These are phyloP conservation scores for Chloroidium sp. DNA, from an alignment of 163 green algal genomes.

Conservation along the genomic window DNA sequence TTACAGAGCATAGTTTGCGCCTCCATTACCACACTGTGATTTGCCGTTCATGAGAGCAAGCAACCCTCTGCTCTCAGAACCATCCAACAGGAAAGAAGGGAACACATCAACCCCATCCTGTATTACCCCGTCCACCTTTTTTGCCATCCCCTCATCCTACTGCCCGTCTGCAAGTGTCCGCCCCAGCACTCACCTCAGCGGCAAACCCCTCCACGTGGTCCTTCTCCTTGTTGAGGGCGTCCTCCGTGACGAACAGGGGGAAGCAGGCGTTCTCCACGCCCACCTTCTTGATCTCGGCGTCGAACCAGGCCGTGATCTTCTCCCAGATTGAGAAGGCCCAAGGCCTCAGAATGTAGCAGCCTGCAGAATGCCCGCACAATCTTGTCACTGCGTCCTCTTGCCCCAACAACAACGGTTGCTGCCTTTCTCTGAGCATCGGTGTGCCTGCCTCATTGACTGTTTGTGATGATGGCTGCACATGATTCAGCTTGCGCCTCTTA, in stretches of 20 bases:
- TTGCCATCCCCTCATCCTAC: too few species aligned
- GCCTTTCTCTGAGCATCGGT: too few species aligned
- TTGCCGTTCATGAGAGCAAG: too few species aligned
- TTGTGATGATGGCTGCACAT: not conserved
- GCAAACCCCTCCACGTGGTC: slow-evolving; percentile 93
- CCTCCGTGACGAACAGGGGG: slow-evolving; percentile 96
- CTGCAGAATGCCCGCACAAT: slow-evolving; percentile 24
- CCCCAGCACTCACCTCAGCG: slow-evolving; percentile 29
- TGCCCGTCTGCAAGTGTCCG: too few species aligned
- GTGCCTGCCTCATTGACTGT: not conserved
- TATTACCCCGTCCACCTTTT: too few species aligned
- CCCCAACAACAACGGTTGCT: not conserved
- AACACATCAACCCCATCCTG: too few species aligned
- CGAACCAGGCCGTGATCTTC: slow-evolving; percentile 75
- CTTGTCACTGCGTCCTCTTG: not conserved
- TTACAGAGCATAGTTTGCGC: too few species aligned
- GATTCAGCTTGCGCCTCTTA: not conserved
- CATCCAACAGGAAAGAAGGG: too few species aligned
- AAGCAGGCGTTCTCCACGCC: slow-evolving; percentile 98
- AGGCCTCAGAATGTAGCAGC: slow-evolving; percentile 97
- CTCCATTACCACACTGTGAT: too few species aligned
- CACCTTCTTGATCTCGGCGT: slow-evolving; percentile 82
- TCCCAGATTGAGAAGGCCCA: slow-evolving; percentile 95
- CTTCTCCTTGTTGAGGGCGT: slow-evolving; percentile 92
- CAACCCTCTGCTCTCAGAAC: too few species aligned